A percentile compares a stretch with the other conserved stretches of the same genome.
Evolutionary conservation across 371 early-diverging fungal genomes (phyloP).

Genomic region (Paramicrosporidium saccamoebae): DNA sequence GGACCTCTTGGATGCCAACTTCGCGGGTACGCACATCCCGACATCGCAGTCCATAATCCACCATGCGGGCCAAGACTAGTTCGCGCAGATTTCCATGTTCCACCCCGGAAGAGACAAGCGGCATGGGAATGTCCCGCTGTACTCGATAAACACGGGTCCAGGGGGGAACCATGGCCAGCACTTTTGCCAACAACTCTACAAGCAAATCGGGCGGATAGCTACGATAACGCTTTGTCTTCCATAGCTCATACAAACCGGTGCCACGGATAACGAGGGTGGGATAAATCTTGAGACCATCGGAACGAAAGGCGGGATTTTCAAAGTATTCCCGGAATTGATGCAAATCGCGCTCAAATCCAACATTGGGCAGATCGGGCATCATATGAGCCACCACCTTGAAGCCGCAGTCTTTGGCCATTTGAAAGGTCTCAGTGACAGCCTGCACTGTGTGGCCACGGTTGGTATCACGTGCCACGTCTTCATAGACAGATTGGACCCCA

Average conservation of each 20-base stretch:
- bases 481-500: conserved; percentile 98
- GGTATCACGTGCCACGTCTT: conserved; percentile 98
- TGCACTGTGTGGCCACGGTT: conserved; percentile 97
- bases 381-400: conserved; percentile 99
- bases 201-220: conserved; percentile 96
- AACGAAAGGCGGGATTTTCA: conserved; percentile 93
- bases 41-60: conserved; percentile 84
- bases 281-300: conserved; percentile 97
- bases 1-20: conserved; percentile 97
- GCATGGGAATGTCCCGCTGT: conserved; percentile 99
- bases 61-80: conserved; percentile 83
- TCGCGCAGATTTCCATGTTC: conserved; percentile 98
- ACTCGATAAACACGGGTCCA: conserved; percentile 99
- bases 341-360: conserved; percentile 95
- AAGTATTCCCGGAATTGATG: conserved; percentile 98
- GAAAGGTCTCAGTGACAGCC: conserved; percentile 89
- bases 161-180: conserved; percentile 92
- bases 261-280: conserved; percentile 99
- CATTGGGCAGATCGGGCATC: conserved; percentile 99
- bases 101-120: conserved; percentile 95
- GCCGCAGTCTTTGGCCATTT: conserved; percentile 92
- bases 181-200: conserved; percentile 86
- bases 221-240: conserved; percentile 91
- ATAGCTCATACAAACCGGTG: conserved; percentile 96
- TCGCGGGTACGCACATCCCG: conserved; percentile 97